Evolutionary conservation across 371 early-diverging fungal genomes (phyloP).

Genomic region (Apophysomyces elegans): DNA sequence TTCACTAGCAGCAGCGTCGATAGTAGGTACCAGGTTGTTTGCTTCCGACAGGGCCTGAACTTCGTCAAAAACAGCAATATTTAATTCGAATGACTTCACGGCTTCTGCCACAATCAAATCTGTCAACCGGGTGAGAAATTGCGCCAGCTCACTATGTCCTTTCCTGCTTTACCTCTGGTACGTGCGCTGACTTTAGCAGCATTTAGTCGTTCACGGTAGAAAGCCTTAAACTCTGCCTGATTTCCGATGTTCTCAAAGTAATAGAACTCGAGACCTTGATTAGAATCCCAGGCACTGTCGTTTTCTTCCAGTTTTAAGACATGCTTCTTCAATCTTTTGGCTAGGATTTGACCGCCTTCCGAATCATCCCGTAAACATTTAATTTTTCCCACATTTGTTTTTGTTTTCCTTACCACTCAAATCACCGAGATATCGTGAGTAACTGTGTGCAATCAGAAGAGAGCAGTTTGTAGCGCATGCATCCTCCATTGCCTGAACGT

Average conservation of each 20-base stretch:
- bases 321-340: slow-evolving; percentile 38
- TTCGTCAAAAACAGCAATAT: slow-evolving; percentile 54
- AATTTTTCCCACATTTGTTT: background rate
- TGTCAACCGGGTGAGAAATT: background rate
- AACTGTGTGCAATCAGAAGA: slow-evolving; percentile 56
- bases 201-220: slow-evolving; percentile 40
- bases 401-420: slow-evolving; percentile 36
- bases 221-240: slow-evolving; percentile 40
- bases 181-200: slow-evolving; percentile 13
- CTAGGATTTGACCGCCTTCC: slow-evolving; percentile 49
- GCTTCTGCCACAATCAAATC: slow-evolving; percentile 50
- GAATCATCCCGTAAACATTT: background rate
- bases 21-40: slow-evolving; percentile 26
- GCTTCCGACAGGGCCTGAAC: slow-evolving; percentile 45
- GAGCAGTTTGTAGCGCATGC: slow-evolving; percentile 47
- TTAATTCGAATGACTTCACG: slow-evolving; percentile 47
- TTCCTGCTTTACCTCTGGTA: slow-evolving; percentile 13
- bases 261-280: slow-evolving; percentile 40
- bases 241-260: slow-evolving; percentile 37
- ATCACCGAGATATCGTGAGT: slow-evolving; percentile 62
- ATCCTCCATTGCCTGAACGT: slow-evolving; percentile 46
- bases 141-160: background rate
- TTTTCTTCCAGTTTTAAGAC: slow-evolving; percentile 24
- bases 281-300: slow-evolving; percentile 17
- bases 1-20: background rate